phyloP scores from a whole-genome alignment of 306 rosid genomes.

The Cucurbita maxima region DNA sequence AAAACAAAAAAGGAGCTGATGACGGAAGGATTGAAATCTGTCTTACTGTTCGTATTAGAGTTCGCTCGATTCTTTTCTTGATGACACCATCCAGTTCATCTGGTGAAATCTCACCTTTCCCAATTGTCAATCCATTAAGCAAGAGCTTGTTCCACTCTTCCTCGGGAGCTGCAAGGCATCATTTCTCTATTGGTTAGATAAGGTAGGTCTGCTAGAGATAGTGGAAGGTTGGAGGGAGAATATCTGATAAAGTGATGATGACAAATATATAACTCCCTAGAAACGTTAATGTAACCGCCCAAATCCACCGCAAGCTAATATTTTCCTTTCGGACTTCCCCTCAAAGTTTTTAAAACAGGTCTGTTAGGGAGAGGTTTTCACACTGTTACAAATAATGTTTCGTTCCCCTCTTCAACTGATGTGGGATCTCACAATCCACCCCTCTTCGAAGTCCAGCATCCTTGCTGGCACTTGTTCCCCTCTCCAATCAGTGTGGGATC shows the following conservation, averaged over 20 bases:
- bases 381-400: no score
- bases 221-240: not conserved
- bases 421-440: no score
- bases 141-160: slow-evolving; percentile 72
- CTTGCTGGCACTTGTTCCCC: no score
- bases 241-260: not conserved
- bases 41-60: slow-evolving; percentile 81
- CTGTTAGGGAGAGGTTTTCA: no score
- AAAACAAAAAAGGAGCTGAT: not conserved
- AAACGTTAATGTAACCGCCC: not conserved
- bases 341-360: no score
- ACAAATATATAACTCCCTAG: not conserved
- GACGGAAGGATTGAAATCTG: not conserved
- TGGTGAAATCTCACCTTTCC: slow-evolving; percentile 54
- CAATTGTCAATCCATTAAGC: slow-evolving; percentile 57
- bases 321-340: no score
- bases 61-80: slow-evolving; percentile 79
- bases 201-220: not conserved
- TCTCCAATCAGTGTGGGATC: no score
- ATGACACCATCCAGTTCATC: slow-evolving; percentile 49
- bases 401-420: no score
- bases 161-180: slow-evolving; percentile 52
- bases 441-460: no score
- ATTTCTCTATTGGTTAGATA: not conserved
- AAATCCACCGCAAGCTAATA: no score